Evolutionary conservation across 352 stramenopile genomes (phyloP).

Genomic region (Hyaloperonospora arabidopsidis): DNA sequence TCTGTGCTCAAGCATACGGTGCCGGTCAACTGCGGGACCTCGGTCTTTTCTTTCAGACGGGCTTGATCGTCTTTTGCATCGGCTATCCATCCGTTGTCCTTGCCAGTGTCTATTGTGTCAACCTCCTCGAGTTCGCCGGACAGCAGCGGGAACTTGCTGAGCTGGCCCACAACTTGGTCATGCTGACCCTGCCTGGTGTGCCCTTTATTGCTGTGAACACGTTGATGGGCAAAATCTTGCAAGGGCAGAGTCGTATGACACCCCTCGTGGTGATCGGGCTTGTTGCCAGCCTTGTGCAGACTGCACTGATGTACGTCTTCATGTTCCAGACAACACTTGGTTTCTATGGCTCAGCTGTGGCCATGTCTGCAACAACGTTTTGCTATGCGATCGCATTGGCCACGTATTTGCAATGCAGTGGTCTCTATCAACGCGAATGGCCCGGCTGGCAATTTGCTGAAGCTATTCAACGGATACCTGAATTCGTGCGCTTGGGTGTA

Average conservation of each 20-base stretch:
- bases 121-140: conserved; percentile 48
- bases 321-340: conserved; percentile 75
- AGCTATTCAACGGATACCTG: conserved; percentile 50
- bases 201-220: conserved; percentile 66
- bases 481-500: conserved; percentile 73
- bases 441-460: conserved; percentile 63
- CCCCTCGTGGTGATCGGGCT: conserved; percentile 78
- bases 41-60: conserved; percentile 83
- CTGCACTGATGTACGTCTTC: conserved; percentile 74
- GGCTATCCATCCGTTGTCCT: conserved; percentile 54
- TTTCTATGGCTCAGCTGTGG: conserved; percentile 73
- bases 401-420: conserved; percentile 57
- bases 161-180: conserved; percentile 56
- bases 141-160: conserved; percentile 61
- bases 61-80: conserved; percentile 55
- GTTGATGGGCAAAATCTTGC: conserved; percentile 74
- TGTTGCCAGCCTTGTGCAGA: conserved; percentile 72
- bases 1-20: conserved; percentile 77
- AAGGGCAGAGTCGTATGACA: conserved; percentile 79
- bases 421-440: conserved; percentile 65
- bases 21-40: conserved; percentile 82
- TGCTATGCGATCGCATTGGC: conserved; percentile 60
- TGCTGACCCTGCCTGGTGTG: conserved; percentile 67
- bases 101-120: conserved; percentile 52
- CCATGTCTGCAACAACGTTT: conserved; percentile 41